phyloP scores from a whole-genome alignment of 345 rosid genomes.

The Citrus australasica region DNA sequence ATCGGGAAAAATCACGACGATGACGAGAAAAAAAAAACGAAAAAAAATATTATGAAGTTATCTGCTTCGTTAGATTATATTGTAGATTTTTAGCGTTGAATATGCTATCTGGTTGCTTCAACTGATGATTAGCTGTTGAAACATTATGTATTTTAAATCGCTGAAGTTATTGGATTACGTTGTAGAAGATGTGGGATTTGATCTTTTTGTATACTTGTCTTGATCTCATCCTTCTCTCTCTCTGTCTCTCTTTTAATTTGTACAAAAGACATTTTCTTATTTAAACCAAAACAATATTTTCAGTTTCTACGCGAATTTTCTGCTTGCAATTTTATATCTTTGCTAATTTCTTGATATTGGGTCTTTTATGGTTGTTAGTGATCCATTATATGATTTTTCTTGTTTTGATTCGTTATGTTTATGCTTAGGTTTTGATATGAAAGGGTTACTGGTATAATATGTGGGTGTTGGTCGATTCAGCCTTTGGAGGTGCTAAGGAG shows the following conservation, averaged over 20 bases:
- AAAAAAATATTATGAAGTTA: slow-evolving; percentile 6
- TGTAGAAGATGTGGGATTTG: slow-evolving; percentile 15
- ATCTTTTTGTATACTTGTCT: slow-evolving; percentile 4
- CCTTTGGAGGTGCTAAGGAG: neutral
- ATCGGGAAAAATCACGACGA: slow-evolving; percentile 16
- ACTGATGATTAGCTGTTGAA: neutral
- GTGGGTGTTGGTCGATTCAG: neutral
- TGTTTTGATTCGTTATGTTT: neutral
- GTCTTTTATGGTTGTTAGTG: neutral
- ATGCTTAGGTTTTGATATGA: neutral
- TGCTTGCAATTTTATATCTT: neutral
- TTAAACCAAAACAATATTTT: neutral
- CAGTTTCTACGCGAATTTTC: neutral
- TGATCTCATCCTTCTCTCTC: neutral
- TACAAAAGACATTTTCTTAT: slow-evolving; percentile 16
- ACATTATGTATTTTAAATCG: slow-evolving; percentile 5
- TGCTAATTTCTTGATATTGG: neutral
- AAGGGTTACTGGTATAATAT: neutral
- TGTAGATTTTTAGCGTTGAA: slow-evolving; percentile 14
- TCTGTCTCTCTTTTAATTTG: neutral
- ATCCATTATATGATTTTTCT: neutral
- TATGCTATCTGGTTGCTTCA: slow-evolving; percentile 19
- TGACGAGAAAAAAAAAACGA: neutral
- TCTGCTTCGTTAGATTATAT: slow-evolving; percentile 12
- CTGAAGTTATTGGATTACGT: slow-evolving; percentile 13